phyloP scores from a whole-genome alignment of 1,284 basidiomycete genomes.

The Cryptococcus sp. region DNA sequence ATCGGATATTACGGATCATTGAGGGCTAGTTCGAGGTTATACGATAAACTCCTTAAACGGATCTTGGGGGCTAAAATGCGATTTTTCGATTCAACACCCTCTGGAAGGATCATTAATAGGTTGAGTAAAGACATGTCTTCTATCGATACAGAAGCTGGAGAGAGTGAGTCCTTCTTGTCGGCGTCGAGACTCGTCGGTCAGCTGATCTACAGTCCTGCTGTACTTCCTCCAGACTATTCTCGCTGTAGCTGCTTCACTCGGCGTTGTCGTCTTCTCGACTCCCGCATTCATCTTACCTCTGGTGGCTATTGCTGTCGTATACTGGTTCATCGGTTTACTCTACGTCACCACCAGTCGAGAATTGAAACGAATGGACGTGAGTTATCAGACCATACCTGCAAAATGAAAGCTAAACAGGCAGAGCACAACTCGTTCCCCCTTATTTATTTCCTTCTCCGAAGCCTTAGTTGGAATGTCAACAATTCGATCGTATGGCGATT shows the following conservation, averaged over 20 bases:
- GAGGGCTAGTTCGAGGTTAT: conserved; percentile 36
- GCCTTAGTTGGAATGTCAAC: conserved; percentile 50
- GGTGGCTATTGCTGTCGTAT: conserved; percentile 46
- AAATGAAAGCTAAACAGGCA: no score
- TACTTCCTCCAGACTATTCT: conserved; percentile 42
- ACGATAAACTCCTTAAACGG: conserved; percentile 34
- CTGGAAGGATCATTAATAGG: conserved; percentile 54
- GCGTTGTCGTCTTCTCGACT: conserved; percentile 42
- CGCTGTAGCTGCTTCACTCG: conserved; percentile 35
- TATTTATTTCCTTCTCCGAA: conserved; percentile 55
- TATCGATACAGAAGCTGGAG: conserved; percentile 50
- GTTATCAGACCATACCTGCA: conserved; percentile 10
- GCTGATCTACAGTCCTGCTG: conserved; percentile 33
- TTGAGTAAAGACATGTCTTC: conserved; percentile 52
- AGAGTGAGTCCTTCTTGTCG: conserved; percentile 20
- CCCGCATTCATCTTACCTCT: conserved; percentile 48
- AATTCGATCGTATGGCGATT: conserved; percentile 54
- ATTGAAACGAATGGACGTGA: conserved; percentile 54
- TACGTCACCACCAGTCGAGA: conserved; percentile 53
- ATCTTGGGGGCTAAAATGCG: conserved; percentile 47
- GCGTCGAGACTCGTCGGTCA: not conserved
- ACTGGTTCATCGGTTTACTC: conserved; percentile 47
- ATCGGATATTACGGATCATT: conserved; percentile 39
- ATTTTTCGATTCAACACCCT: conserved; percentile 49
- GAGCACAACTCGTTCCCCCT: conserved; percentile 53